Conservation (phyloP, 345 rosid genomes). For the Citrus hindsii region DNA sequence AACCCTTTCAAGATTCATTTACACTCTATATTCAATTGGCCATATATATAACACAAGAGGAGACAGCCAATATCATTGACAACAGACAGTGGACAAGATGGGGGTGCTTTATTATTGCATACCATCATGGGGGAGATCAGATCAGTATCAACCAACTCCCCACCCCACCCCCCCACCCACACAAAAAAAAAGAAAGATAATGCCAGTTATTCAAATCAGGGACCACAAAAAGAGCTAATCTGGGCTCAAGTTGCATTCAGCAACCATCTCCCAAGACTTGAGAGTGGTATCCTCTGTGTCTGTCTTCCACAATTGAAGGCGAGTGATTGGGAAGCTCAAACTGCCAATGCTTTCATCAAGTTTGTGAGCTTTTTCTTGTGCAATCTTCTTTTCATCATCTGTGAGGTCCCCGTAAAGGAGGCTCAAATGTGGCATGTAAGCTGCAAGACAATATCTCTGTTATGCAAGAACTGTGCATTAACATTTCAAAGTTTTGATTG, state of each 20-base stretch:
- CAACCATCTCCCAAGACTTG: conserved; percentile 75
- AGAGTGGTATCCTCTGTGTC: conserved; percentile 57
- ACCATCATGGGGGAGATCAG: no score
- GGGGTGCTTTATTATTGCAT: not conserved
- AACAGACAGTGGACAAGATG: not conserved
- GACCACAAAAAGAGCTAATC: conserved; percentile 18
- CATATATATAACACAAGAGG: not conserved
- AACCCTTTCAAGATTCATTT: not conserved
- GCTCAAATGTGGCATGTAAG: conserved; percentile 92
- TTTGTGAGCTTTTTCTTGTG: conserved; percentile 50
- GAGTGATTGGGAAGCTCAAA: conserved; percentile 49
- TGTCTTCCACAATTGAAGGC: conserved; percentile 63
- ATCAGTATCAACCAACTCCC: no score
- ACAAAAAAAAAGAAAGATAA: not conserved
- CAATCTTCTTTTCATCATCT: conserved; percentile 74
- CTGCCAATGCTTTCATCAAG: conserved; percentile 49
- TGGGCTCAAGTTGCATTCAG: conserved; percentile 46
- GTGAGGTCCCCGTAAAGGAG: conserved; percentile 66
- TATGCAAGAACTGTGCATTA: not conserved
- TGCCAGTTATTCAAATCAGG: not conserved
- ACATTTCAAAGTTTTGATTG: not conserved
- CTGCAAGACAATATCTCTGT: conserved; percentile 23
- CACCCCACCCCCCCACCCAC: no score
- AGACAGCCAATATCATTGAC: not conserved
- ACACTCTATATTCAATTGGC: not conserved